Evolutionary conservation across 495 filamentous ascomycete genomes (phyloP).

Genomic region (Lepraria neglecta): DNA sequence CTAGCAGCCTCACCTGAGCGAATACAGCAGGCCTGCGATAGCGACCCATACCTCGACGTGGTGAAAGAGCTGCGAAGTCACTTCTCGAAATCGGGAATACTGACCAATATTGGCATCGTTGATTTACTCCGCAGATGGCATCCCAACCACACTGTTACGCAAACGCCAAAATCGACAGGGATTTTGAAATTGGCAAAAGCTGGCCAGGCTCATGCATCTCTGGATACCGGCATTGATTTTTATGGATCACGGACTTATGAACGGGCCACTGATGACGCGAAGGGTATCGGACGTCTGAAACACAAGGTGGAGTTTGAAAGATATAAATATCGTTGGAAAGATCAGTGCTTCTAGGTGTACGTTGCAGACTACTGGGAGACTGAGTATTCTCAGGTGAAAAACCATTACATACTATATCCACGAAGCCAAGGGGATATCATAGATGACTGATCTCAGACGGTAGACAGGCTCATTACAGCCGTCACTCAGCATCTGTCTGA

Average conservation of each 20-base stretch:
- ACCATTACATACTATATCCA: conserved; percentile 19
- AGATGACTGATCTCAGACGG: conserved; percentile 18
- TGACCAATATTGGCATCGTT: conserved; percentile 14
- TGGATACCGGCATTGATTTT: conserved; percentile 12
- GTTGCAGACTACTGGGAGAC: conserved; percentile 19
- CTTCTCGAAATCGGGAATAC: neutral
- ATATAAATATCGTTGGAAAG: conserved; percentile 15
- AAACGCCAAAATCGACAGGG: conserved; percentile 22
- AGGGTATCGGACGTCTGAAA: neutral
- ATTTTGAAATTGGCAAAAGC: conserved; percentile 25
- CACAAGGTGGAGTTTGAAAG: conserved; percentile 12
- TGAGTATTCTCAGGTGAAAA: conserved; percentile 3
- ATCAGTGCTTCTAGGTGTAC: conserved; percentile 19
- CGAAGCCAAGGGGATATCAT: conserved; percentile 11
- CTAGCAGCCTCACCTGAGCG: neutral
- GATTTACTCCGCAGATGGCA: conserved; percentile 13
- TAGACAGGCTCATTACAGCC: conserved; percentile 47
- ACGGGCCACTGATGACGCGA: neutral
- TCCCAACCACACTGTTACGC: conserved; percentile 11
- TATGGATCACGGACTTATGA: conserved; percentile 17
- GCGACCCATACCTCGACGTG: neutral
- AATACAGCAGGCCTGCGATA: neutral
- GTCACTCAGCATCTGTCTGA: conserved; percentile 44
- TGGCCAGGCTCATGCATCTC: conserved; percentile 13
- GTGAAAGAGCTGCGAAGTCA: conserved; percentile 4